Conservation (phyloP, 2,329 filamentous ascomycete species). For the Madurella mycetomatis region DNA sequence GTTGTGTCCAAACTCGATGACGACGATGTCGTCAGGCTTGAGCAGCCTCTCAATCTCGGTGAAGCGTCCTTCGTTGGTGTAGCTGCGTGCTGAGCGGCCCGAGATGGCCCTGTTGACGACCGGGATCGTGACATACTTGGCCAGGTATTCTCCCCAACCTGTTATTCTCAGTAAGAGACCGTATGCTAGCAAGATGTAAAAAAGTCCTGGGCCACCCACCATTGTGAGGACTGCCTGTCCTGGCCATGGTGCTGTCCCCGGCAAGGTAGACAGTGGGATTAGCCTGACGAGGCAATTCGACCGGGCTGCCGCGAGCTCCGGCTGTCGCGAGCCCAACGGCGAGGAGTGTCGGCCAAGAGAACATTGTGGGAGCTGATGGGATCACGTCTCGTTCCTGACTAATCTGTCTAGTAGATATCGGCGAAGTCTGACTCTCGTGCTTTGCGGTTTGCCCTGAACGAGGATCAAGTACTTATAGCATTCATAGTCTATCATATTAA, state of each 20-base stretch:
- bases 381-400: background rate
- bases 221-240: constrained; percentile 30
- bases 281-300: constrained; percentile 15
- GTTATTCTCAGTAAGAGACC: background rate
- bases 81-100: constrained; percentile 59
- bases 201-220: constrained; percentile 5
- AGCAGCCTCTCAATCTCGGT: constrained; percentile 47
- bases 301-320: constrained; percentile 12
- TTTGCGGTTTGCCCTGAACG: too few relatives aligned
- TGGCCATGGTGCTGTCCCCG: constrained; percentile 54
- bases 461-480: background rate
- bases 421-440: too few relatives aligned
- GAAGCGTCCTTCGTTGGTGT: constrained; percentile 58
- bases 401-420: background rate
- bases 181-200: background rate
- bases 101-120: constrained; percentile 59
- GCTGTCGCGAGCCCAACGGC: constrained; percentile 12
- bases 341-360: constrained; percentile 5
- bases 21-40: constrained; percentile 54
- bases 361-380: constrained; percentile 11
- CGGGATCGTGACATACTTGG: constrained; percentile 40
- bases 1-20: constrained; percentile 70
- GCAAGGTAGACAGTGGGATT: constrained; percentile 45
- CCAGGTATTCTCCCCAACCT: constrained; percentile 56
- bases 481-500: background rate